Percentiles rank a stretch among this genome's conserved stretches.
phyloP scores from a whole-genome alignment of 2,329 filamentous ascomycete species.

The Dactylellina sp. region DNA sequence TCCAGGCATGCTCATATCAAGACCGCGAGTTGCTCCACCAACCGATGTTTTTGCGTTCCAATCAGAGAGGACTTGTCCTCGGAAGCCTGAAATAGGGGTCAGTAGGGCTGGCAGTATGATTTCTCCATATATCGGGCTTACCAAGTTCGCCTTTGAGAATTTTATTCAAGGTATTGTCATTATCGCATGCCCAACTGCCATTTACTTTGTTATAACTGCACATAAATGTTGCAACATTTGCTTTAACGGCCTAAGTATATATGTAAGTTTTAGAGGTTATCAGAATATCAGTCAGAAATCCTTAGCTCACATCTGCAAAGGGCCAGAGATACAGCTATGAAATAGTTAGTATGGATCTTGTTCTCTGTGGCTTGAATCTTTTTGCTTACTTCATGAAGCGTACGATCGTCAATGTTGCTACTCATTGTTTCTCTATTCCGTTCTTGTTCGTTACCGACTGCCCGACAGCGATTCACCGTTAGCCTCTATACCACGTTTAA shows the following conservation, averaged over 20 bases:
- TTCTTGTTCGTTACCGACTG: conserved; percentile 71
- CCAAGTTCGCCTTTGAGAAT: conserved; percentile 69
- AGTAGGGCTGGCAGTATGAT: background rate
- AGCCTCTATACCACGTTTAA: conserved; percentile 70
- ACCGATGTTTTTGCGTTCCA: conserved; percentile 68
- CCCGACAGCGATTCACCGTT: conserved; percentile 73
- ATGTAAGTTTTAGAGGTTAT: conserved; percentile 3
- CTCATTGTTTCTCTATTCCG: conserved; percentile 71
- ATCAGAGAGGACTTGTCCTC: conserved; percentile 66
- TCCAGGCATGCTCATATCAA: conserved; percentile 91
- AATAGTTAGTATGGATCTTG: conserved; percentile 73
- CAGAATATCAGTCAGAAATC: background rate
- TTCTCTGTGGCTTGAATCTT: conserved; percentile 68
- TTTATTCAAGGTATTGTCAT: conserved; percentile 79
- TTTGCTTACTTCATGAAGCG: conserved; percentile 68
- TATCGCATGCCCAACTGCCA: conserved; percentile 83
- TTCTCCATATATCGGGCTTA: conserved; percentile 7
- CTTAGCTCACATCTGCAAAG: conserved; percentile 57
- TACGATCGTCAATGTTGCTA: conserved; percentile 72
- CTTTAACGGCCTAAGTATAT: conserved; percentile 27
- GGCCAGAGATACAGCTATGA: conserved; percentile 73
- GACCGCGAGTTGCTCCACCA: conserved; percentile 66
- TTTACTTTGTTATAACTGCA: conserved; percentile 81
- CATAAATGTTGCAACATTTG: conserved; percentile 60
- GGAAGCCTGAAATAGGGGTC: conserved; percentile 23